Evolutionary conservation across 2,329 filamentous ascomycete species (phyloP), one percentile per base, ranked within the genome.

Genomic region (Diplocarpon mali): DNA sequence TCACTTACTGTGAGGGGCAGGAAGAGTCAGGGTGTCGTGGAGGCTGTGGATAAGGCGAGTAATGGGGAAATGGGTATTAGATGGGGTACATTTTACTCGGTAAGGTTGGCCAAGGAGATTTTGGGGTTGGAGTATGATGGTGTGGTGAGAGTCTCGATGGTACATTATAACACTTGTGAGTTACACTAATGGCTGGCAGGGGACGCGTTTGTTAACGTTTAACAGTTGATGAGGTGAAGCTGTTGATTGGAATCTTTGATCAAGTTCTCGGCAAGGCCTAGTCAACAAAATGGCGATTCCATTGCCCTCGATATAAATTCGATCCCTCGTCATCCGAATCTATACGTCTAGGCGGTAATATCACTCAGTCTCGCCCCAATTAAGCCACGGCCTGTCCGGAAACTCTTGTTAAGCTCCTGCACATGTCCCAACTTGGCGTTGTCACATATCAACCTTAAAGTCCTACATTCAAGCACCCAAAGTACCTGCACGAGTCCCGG

Each of bases 91-190:
- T 85, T 86, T 54, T 86, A 86, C 61, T 78, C 75, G 11, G 74
- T 81, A 53, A 65, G 81, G 13, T 58, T 85, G 51, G 67, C 75
- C 11, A 65, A 74, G 46, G 74, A 81, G 2, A 64, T 83, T 0
- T 57, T 85, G 31, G 69, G 69, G 0, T 62, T 83, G 40, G 70
- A 67, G 0, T 67, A 72, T 8, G 71, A 83, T 52, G 83, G 80
- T 0, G 73, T 85, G 8, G 70, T 83, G 4, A 69, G 83, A 50
- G 76, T 85, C n/a, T 83, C 78, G 54, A 69, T 85, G 68, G 71
- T 82, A 44, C 81, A 85, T 62, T 86, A 86, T 57, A 86, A 86
- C 54, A 83, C 78, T 2, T 58, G 74, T 77, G 57, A 67, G 73
- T 69, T 16, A n/a, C 28, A 15, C 20, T 37, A 11, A 2, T 29